Base-by-base conservation (phyloP, 192 early-diverging fungal species). In the Fimicolochytrium jonesii region DNA sequence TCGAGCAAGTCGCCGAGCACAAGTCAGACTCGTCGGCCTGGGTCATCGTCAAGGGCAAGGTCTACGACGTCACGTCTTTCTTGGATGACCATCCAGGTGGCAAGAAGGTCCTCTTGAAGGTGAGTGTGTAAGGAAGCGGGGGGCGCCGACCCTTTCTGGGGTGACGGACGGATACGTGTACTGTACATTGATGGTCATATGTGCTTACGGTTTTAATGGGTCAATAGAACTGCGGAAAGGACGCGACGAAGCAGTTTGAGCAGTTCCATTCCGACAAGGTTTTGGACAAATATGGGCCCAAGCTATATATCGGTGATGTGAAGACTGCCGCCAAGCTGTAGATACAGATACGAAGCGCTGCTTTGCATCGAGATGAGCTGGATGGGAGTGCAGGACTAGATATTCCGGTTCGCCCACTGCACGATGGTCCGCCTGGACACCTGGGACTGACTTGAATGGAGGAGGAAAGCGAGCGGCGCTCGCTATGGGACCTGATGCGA, bases 221-320 rank as follows among this genome's bases (percentile, higher is more conserved):
- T n/a, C n/a, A n/a, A 15, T 79, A 86, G 67, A 77, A 82, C 23
- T 84, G 86, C 28, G 90, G 90, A 44, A 78, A 77, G 20, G 90
- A 92, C 71, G 90, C 90, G 15, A 74, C 86, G 22, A 88, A 90
- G 70, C 86, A 91, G 69, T 92, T 91, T 65, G 86, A 88, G 62
- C 78, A 86, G 61, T 92, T 92, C 78, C 90, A 92, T 67, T 83
- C 84, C 54, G 62, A 71, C 36, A 62, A 59, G 32, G 71, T 89
- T 26, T 71, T 91, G 18, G 76, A 80, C 22, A 83, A 89, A 59
- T 85, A 78, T 37, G 78, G 81, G 0, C 70, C 83, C 22, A 70
- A 81, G 44, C 68, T 84, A 35, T 59, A 60, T 34, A 75, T 84
- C 59, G 85, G 86, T 49, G 61, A 56, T 43, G 44, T 86, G 31